Percentiles rank a stretch among this genome's conserved stretches.
Conservation (phyloP, 768 basidiomycete genomes). For the Zangia roseola region DNA sequence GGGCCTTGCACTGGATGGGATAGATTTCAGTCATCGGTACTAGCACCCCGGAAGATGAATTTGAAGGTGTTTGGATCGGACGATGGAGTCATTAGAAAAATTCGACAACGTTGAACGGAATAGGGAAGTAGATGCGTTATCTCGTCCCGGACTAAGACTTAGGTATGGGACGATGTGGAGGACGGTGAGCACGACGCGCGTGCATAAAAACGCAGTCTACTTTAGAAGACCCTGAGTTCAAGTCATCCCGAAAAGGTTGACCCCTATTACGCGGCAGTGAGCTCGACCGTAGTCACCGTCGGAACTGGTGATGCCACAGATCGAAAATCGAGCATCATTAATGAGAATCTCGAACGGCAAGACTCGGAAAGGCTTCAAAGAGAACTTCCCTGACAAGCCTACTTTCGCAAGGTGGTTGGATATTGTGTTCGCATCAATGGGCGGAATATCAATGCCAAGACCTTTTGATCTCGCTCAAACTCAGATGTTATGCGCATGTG, state of each 20-base stretch:
- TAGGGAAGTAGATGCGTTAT: constrained; percentile 59
- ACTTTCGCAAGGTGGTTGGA: too few relatives aligned
- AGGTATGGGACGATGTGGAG: constrained; percentile 26
- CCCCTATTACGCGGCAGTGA: too few relatives aligned
- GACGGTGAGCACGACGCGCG: constrained; percentile 31
- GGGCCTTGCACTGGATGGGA: constrained; percentile 83
- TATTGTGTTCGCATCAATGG: constrained; percentile 55
- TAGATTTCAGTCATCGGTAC: constrained; percentile 48
- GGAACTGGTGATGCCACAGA: too few relatives aligned
- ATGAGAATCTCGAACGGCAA: too few relatives aligned
- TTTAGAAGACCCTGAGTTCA: too few relatives aligned
- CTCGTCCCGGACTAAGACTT: constrained; percentile 54
- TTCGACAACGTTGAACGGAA: constrained; percentile 67
- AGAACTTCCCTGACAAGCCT: too few relatives aligned
- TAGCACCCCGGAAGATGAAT: constrained; percentile 73
- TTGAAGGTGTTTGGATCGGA: constrained; percentile 77
- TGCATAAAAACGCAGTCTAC: constrained; percentile 37
- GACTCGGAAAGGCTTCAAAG: too few relatives aligned
- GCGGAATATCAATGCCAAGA: constrained; percentile 68
- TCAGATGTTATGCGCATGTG: too few relatives aligned
- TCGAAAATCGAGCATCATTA: too few relatives aligned
- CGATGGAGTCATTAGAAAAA: constrained; percentile 86
- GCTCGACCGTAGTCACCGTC: too few relatives aligned
- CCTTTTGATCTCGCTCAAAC: constrained; percentile 30
- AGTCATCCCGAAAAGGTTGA: too few relatives aligned